Evolutionary conservation across 257 asterid species (phyloP).

Genomic region (Nicotiana sylvestris): DNA sequence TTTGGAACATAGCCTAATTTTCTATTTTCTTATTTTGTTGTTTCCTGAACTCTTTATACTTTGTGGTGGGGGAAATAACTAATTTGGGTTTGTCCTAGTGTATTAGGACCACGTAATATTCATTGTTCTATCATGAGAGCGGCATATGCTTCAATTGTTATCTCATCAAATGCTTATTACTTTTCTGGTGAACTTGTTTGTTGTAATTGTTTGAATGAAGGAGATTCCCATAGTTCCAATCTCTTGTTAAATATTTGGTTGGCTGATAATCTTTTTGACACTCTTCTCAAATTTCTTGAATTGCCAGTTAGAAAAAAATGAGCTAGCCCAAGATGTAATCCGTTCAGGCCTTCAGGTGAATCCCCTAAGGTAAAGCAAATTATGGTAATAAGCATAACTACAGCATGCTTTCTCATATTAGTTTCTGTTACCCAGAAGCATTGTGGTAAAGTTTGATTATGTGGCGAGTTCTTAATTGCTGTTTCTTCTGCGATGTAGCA

Average conservation of each 20-base stretch:
- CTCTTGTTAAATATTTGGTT: slow-evolving; percentile 3
- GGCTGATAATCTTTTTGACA: not conserved
- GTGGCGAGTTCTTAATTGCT: not conserved
- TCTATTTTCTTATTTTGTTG: not conserved
- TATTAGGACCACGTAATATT: not conserved
- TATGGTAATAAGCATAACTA: not conserved
- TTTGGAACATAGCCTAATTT: not conserved
- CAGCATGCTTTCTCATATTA: not conserved
- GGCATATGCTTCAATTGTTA: not conserved
- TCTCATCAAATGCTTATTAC: not conserved
- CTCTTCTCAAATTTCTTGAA: slow-evolving; percentile 13
- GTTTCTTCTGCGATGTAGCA: slow-evolving; percentile 36
- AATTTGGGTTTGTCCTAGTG: not conserved
- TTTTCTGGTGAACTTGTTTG: not conserved
- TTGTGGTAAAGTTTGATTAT: not conserved
- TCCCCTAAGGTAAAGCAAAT: slow-evolving; percentile 52
- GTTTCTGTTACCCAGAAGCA: not conserved
- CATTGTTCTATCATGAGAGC: not conserved
- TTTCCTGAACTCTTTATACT: not conserved
- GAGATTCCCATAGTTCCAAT: not conserved
- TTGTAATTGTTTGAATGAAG: not conserved
- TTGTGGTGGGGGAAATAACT: not conserved
- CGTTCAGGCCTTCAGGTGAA: slow-evolving; percentile 68
- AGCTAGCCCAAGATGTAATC: slow-evolving; percentile 64
- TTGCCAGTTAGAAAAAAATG: slow-evolving; percentile 85